These are phyloP conservation scores for Nematocida ausubeli DNA, from an alignment of 371 early-diverging fungal species.

Conservation along the genomic window DNA sequence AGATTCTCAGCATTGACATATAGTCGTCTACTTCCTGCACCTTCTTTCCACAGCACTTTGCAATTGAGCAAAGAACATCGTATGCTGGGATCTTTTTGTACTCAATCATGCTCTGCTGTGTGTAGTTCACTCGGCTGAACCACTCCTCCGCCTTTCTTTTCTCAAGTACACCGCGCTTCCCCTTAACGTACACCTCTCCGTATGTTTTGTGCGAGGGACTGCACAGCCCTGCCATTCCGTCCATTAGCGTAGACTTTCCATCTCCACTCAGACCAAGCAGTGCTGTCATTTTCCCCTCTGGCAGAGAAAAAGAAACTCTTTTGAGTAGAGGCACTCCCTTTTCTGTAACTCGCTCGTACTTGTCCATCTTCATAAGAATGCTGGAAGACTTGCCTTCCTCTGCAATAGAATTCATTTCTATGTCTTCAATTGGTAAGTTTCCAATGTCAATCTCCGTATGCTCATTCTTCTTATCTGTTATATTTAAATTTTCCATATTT, in stretches of 20 bases:
- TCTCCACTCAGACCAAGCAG: constrained; percentile 75
- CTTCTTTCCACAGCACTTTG: not conserved
- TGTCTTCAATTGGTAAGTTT: too few relatives aligned
- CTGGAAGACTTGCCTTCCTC: too few relatives aligned
- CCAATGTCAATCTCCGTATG: too few relatives aligned
- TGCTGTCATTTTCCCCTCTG: constrained; percentile 4
- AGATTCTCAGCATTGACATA: not conserved
- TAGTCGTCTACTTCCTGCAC: constrained; percentile 5
- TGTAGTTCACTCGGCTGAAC: constrained; percentile 6
- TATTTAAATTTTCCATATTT: too few relatives aligned
- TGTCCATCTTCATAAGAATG: not conserved
- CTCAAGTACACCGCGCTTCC: constrained; percentile 26
- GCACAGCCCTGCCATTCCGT: constrained; percentile 69
- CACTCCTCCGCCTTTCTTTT: constrained; percentile 21
- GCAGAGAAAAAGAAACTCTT: constrained; percentile 6
- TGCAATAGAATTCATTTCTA: too few relatives aligned
- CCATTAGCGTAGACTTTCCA: constrained; percentile 68
- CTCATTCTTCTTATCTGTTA: too few relatives aligned
- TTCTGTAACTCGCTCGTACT: not conserved
- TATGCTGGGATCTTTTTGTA: constrained; percentile 8
- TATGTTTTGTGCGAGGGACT: constrained; percentile 69
- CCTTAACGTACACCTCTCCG: constrained; percentile 68
- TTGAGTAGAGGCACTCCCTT: not conserved
- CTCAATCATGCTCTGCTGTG: not conserved
- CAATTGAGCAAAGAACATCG: not conserved